A percentile compares a stretch with the other conserved stretches of the same genome.
These are phyloP conservation scores for Pilatotrama ljubarskyi DNA, from an alignment of 768 basidiomycete species.

Conservation along the genomic window DNA sequence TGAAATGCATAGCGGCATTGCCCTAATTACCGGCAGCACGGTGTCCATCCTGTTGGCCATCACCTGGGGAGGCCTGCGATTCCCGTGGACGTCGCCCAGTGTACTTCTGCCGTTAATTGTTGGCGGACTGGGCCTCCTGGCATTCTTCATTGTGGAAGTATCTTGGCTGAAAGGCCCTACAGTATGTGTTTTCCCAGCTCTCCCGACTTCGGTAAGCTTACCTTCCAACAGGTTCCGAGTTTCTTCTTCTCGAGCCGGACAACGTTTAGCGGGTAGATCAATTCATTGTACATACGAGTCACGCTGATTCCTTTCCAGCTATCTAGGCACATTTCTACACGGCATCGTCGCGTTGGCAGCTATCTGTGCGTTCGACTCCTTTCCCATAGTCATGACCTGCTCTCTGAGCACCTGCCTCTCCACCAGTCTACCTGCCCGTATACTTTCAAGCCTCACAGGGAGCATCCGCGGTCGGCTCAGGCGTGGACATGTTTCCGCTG, in stretches of 20 bases:
- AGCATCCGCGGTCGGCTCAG: slow-evolving; percentile 37
- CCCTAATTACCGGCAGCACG: slow-evolving; percentile 33
- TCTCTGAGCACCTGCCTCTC: too few relatives aligned
- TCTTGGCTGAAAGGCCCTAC: slow-evolving; percentile 4
- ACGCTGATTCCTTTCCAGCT: slow-evolving; percentile 24
- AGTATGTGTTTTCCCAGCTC: not conserved
- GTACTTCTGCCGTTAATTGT: slow-evolving; percentile 41
- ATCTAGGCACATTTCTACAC: slow-evolving; percentile 35
- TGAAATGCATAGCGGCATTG: slow-evolving; percentile 33
- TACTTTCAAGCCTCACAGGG: slow-evolving; percentile 47
- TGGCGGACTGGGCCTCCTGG: not conserved
- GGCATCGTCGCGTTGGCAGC: slow-evolving; percentile 26
- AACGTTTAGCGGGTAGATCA: slow-evolving; percentile 9
- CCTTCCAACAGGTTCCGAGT: not conserved
- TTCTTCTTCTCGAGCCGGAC: slow-evolving; percentile 11
- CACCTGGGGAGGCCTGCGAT: slow-evolving; percentile 42
- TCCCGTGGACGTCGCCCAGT: slow-evolving; percentile 38
- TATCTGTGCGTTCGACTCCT: slow-evolving; percentile 26
- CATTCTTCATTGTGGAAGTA: slow-evolving; percentile 4
- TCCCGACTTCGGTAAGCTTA: too few relatives aligned
- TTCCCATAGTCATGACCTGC: too few relatives aligned
- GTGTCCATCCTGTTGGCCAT: slow-evolving; percentile 38
- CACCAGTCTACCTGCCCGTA: slow-evolving; percentile 42
- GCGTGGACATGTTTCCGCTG: slow-evolving; percentile 37
- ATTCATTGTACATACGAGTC: too few relatives aligned